Conservation (phyloP, 2,329 filamentous ascomycete species). For the Sporothrix globosa region DNA sequence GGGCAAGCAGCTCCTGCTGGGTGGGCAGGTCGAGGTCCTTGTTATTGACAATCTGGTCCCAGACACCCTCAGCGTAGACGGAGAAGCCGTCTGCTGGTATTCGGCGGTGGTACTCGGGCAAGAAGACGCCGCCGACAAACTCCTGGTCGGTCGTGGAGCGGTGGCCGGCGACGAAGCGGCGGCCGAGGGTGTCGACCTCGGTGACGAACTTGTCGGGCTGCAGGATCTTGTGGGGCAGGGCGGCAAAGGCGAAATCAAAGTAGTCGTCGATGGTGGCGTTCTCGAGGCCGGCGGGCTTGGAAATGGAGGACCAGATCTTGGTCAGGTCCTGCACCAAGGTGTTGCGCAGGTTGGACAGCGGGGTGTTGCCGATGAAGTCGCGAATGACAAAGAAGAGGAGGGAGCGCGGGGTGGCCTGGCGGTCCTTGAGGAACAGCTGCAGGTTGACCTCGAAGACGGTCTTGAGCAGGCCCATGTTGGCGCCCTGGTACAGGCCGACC, state of each 20-base stretch:
- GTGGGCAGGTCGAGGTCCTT: constrained; percentile 96
- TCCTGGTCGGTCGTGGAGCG: constrained; percentile 69
- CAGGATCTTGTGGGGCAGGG: constrained; percentile 93
- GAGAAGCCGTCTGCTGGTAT: constrained; percentile 98
- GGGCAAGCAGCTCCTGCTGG: constrained; percentile 92
- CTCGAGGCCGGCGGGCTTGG: constrained; percentile 88
- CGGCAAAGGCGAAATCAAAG: constrained; percentile 97
- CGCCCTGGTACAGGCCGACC: constrained; percentile 95
- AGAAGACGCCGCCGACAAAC: constrained; percentile 77
- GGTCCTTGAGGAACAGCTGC: constrained; percentile 94
- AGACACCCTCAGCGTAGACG: constrained; percentile 88
- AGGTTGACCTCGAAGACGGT: constrained; percentile 99
- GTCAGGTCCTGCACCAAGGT: constrained; percentile 88
- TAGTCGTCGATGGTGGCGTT: constrained; percentile 91
- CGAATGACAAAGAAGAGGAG: constrained; percentile 98
- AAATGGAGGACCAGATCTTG: constrained; percentile 89
- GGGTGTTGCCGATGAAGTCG: constrained; percentile 91
- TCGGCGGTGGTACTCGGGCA: constrained; percentile 91
- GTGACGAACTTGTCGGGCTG: constrained; percentile 87
- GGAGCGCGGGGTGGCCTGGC: constrained; percentile 85
- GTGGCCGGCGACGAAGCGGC: constrained; percentile 80
- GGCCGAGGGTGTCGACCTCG: constrained; percentile 78
- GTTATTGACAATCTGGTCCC: constrained; percentile 99
- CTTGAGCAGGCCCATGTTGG: constrained; percentile 98
- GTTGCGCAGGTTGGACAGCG: constrained; percentile 83